Conservation (phyloP, 2,329 filamentous ascomycete species). For the Trichoderma afroharzianum region DNA sequence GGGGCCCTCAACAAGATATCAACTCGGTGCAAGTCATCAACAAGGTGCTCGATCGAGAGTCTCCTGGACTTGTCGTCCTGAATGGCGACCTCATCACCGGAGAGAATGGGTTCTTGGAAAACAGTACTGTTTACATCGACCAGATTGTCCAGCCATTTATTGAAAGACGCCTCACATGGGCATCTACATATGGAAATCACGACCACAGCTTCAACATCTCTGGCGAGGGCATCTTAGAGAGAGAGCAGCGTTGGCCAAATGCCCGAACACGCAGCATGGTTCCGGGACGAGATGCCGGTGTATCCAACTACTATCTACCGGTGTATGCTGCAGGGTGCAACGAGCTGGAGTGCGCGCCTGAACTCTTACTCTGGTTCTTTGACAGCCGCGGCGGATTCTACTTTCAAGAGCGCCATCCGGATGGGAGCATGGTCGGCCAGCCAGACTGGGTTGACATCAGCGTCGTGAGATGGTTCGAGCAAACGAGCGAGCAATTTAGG, state of each 20-base stretch:
- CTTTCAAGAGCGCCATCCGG: slow-evolving; percentile 38
- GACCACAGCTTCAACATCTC: slow-evolving; percentile 59
- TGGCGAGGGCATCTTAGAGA: slow-evolving; percentile 39
- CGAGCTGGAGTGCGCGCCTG: slow-evolving; percentile 33
- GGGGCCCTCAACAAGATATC: slow-evolving; percentile 50
- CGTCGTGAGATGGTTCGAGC: slow-evolving; percentile 45
- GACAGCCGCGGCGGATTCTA: slow-evolving; percentile 59
- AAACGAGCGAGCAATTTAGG: slow-evolving; percentile 30
- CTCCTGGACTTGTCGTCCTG: slow-evolving; percentile 59
- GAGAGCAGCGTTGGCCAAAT: slow-evolving; percentile 38
- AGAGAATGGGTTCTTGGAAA: slow-evolving; percentile 55
- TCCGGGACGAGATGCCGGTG: slow-evolving; percentile 31
- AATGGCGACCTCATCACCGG: slow-evolving; percentile 72
- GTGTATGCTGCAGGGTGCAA: slow-evolving; percentile 39
- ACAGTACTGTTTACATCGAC: slow-evolving; percentile 56
- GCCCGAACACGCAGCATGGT: slow-evolving; percentile 42
- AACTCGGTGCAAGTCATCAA: slow-evolving; percentile 56
- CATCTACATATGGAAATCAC: slow-evolving; percentile 69
- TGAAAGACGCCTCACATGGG: slow-evolving; percentile 54
- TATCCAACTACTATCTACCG: slow-evolving; percentile 47
- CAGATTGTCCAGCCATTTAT: slow-evolving; percentile 57
- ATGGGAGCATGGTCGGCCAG: slow-evolving; percentile 31
- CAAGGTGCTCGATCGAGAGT: slow-evolving; percentile 54
- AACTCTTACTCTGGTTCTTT: slow-evolving; percentile 66
- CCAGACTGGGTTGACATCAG: slow-evolving; percentile 44